Evolutionary conservation across 2,329 filamentous ascomycete species (phyloP), one percentile per base, ranked within the genome.

Genomic region (Teratosphaeria zuluensis): DNA sequence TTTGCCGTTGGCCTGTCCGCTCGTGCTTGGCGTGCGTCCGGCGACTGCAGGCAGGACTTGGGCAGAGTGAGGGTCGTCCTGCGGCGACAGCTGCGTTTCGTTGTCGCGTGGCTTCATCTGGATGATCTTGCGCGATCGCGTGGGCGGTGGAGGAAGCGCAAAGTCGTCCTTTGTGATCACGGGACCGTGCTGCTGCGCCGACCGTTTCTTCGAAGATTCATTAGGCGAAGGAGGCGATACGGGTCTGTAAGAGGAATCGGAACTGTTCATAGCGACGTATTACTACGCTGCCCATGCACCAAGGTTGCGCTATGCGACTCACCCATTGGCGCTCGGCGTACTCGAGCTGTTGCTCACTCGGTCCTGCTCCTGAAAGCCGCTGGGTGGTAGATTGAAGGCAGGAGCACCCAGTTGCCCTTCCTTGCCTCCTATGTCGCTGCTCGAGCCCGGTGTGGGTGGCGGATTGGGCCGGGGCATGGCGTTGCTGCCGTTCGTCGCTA

Each of bases 51-150:
- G 32, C 28, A 21, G 31, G 52, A 31, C 14, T 7, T 53, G 21
- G 4, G 12, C 52, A 11, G 61, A 46, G n/a, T 54, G 42, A 7
- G 55, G 54, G 8, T n/a, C 4, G 4, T 48, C n/a, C 4, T 21
- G n/a, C 3, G 54, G 48, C 9, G 51, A 28, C 14, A 62, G 62
- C 67, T 71, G 66, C 70, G 73, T 51, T 59, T 72, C 67, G 56
- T 71, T 72, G 2, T 70, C 70, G 61, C 79, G 78, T 11, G 84
- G 92, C 74, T 95, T 96, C 92, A 97, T 96, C 76, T 97, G 92
- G 59, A 97, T 97, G 71, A 99, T 97, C 77, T 95, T 97, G 68
- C 92, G 87, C 51, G 90, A 89, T 62, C 92, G 82, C 2, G 92
- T 96, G 0, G 94, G 94, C 16, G 92, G 94, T 9, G 94, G 94